phyloP scores from a whole-genome alignment of 495 filamentous ascomycete genomes.

The Hypomontagnella submonticulosa region DNA sequence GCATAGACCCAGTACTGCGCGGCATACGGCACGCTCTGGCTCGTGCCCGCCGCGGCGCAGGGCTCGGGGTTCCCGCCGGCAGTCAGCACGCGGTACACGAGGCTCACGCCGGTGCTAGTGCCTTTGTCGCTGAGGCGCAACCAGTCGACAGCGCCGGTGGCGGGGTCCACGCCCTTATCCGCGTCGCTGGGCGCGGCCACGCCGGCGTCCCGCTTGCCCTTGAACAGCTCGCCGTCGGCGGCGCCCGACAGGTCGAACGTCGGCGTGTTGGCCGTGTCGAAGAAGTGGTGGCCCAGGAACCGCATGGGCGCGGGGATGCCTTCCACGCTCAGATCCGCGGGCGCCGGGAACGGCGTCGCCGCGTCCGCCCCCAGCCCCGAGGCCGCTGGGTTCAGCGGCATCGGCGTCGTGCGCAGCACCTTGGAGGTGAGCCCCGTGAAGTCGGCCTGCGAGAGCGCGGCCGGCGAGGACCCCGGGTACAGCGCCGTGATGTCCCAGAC shows the following conservation, averaged over 20 bases:
- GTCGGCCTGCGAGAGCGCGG: slow-evolving; percentile 39
- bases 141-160: slow-evolving; percentile 71
- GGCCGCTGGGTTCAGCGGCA: slow-evolving; percentile 54
- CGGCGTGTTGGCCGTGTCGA: slow-evolving; percentile 62
- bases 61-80: slow-evolving; percentile 67
- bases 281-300: slow-evolving; percentile 73
- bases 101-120: slow-evolving; percentile 58
- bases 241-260: slow-evolving; percentile 66
- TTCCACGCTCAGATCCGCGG: slow-evolving; percentile 48
- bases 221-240: slow-evolving; percentile 51
- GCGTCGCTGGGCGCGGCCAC: slow-evolving; percentile 63
- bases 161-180: slow-evolving; percentile 51
- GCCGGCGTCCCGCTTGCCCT: slow-evolving; percentile 58
- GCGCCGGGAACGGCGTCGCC: slow-evolving; percentile 55
- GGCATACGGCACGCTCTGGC: slow-evolving; percentile 69
- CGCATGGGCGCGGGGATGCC: slow-evolving; percentile 44
- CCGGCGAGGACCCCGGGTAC: slow-evolving; percentile 53
- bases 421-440: slow-evolving; percentile 50
- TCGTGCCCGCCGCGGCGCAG: slow-evolving; percentile 55
- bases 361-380: slow-evolving; percentile 45
- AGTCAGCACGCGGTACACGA: slow-evolving; percentile 75
- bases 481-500: slow-evolving; percentile 69
- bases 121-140: slow-evolving; percentile 65
- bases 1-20: slow-evolving; percentile 79
- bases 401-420: slow-evolving; percentile 47